Conservation (phyloP, 1,284 basidiomycete genomes). For the Cutaneotrichosporon sp. region DNA sequence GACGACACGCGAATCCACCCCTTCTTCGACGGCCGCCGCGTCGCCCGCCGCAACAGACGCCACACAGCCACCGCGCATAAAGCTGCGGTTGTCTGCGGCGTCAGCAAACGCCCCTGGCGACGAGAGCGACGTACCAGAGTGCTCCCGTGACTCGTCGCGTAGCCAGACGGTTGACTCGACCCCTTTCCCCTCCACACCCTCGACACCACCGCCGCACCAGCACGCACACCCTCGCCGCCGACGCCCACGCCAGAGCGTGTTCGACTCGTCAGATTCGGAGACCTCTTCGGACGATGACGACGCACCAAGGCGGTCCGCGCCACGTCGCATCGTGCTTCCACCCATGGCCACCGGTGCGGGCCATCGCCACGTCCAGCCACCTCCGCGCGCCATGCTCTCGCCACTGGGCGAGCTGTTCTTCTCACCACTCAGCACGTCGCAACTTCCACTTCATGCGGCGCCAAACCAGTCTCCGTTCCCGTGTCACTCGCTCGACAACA, state of each 20-base stretch:
- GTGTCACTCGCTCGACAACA: constrained; percentile 45
- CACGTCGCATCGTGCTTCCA: constrained; percentile 17
- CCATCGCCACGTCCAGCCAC: constrained; percentile 8
- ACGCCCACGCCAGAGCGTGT: constrained; percentile 8
- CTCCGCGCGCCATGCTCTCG: constrained; percentile 14
- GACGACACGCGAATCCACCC: constrained; percentile 6
- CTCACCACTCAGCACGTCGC: constrained; percentile 17
- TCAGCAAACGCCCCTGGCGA: constrained; percentile 1
- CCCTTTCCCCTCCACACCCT: constrained; percentile 3
- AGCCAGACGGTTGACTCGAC: constrained; percentile 12
- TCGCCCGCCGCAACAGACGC: not conserved
- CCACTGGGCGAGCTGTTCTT: constrained; percentile 33
- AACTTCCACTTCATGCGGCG: constrained; percentile 16
- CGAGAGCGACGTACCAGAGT: constrained; percentile 8
- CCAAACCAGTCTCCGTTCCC: constrained; percentile 39
- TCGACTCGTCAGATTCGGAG: constrained; percentile 39
- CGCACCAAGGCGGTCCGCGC: constrained; percentile 6
- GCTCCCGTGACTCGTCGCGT: constrained; percentile 11
- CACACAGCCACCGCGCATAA: constrained; percentile 12
- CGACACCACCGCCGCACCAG: not conserved
- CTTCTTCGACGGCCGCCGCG: not conserved
- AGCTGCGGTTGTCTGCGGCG: constrained; percentile 8
- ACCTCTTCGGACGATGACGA: constrained; percentile 39
- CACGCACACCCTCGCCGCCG: not conserved
- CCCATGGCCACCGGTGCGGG: constrained; percentile 8